Percentiles rank a stretch among this genome's conserved stretches.
These are phyloP conservation scores for Trematosphaeria pertusa DNA, from an alignment of 2,329 filamentous ascomycete genomes.

Conservation along the genomic window DNA sequence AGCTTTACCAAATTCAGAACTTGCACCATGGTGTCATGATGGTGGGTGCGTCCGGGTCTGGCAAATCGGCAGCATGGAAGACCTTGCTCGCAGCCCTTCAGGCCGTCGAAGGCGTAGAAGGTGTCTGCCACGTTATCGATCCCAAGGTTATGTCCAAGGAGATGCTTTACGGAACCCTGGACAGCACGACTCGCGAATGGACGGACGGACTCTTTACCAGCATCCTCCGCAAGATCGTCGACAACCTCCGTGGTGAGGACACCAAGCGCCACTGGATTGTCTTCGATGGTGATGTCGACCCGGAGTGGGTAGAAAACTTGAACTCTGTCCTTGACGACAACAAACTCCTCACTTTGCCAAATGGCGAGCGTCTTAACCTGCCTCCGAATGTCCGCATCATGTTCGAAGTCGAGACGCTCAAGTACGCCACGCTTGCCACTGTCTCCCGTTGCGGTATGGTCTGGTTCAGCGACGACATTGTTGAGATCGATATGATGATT, in stretches of 20 bases:
- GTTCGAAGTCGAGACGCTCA: slow-evolving; percentile 98
- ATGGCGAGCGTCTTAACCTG: slow-evolving; percentile 95
- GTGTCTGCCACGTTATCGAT: slow-evolving; percentile 96
- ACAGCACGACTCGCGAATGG: slow-evolving; percentile 98
- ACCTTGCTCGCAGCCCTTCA: slow-evolving; percentile 90
- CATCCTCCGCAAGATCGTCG: slow-evolving; percentile 96
- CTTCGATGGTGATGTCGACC: slow-evolving; percentile 98
- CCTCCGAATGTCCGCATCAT: slow-evolving; percentile 97
- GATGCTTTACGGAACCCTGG: slow-evolving; percentile 91
- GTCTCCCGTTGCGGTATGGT: slow-evolving; percentile 99
- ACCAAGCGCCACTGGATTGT: slow-evolving; percentile 99
- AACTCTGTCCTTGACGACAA: slow-evolving; percentile 99
- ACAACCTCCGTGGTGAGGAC: slow-evolving; percentile 97
- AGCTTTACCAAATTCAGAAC: slow-evolving; percentile 96
- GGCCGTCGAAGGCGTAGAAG: slow-evolving; percentile 87
- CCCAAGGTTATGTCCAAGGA: slow-evolving; percentile 99
- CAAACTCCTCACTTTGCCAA: slow-evolving; percentile 94
- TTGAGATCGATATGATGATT: slow-evolving; percentile 91
- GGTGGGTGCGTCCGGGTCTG: slow-evolving; percentile 97
- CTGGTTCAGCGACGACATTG: slow-evolving; percentile 99
- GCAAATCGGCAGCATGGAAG: slow-evolving; percentile 96
- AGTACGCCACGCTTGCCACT: slow-evolving; percentile 97
- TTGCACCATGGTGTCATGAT: slow-evolving; percentile 99
- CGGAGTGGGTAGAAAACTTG: slow-evolving; percentile 99
- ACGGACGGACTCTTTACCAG: slow-evolving; percentile 98